Base-by-base conservation (phyloP, 768 basidiomycete genomes). In the Termitomyces bulborhizus region DNA sequence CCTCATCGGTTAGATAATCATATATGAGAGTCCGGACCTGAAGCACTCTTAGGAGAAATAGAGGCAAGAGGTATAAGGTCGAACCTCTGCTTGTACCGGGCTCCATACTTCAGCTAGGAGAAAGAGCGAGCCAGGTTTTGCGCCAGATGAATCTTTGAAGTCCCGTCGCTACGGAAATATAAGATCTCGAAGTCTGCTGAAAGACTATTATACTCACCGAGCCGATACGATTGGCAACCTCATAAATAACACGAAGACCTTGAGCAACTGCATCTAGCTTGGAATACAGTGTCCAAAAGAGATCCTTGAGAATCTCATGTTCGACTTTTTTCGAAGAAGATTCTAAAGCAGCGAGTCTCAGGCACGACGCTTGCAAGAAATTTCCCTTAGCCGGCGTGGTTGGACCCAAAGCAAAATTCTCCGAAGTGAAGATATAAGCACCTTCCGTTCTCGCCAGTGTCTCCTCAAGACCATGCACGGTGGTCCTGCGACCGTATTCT, bases 221-320 rank as follows among this genome's bases (percentile, higher is more conserved):
- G 61, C 90, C 90, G 51, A 99, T 94, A 53, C 94, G 82, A 61
- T 87, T 88, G 1, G 91, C 80, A 6, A 98, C 88, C 68, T 99
- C 97, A 58, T 86, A 93, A 3, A 94, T 81, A 4, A 97, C 86
- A 51, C 94, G 77, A 58, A 97, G 74, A 9, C 95, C 92, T 67
- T 99, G 95, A 13, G 88, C 79, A 18, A 98, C 90, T 31, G 97
- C 97, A 65, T 94, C 88, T 46, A 99, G 65, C 69, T 99, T 98
- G 15, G 93, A 97, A 67, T 93, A 99, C 15, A 96, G 66, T 2
- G 96, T 97, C 96, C 96, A 98, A 69, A 98, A 98, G 36, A 99
- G 77, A 68, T 98, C 97, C 57, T 76, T 80, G 52, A 99, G 68
- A 13, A 89, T 88, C 64, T 96, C 93, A 57, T 92, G 90, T 62